Conservation (phyloP, 176 grass and related monocot species). For the Ampelocalamus luodianensis region DNA sequence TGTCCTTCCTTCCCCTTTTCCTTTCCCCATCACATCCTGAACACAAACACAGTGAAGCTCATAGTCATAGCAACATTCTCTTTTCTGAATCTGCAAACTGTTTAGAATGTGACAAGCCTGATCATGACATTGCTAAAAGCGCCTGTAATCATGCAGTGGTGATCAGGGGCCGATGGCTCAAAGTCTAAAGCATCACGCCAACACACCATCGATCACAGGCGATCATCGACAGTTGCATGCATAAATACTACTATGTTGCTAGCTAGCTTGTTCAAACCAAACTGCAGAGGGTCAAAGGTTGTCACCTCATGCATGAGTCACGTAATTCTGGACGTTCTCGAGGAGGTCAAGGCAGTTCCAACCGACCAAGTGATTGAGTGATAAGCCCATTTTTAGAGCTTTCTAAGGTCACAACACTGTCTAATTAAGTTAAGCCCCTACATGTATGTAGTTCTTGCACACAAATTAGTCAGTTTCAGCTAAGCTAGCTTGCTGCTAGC, state of each 20-base stretch:
- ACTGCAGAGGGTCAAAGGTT: conserved; percentile 32
- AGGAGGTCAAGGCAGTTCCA: conserved; percentile 39
- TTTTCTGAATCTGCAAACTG: not conserved
- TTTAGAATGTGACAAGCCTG: conserved; percentile 18
- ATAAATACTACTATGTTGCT: too few relatives aligned
- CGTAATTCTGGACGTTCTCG: conserved; percentile 41
- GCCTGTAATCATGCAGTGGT: conserved; percentile 20
- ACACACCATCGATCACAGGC: not conserved
- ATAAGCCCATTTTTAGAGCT: conserved; percentile 40
- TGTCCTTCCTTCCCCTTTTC: not conserved
- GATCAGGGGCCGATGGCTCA: conserved; percentile 17
- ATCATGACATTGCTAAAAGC: conserved; percentile 23
- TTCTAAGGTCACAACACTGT: conserved; percentile 21
- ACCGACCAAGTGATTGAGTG: conserved; percentile 49
- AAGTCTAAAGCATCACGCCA: not conserved
- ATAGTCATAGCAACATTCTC: not conserved
- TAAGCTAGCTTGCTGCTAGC: not conserved
- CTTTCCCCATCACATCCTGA: conserved; percentile 8
- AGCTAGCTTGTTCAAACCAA: conserved; percentile 48
- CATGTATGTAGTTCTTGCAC: not conserved
- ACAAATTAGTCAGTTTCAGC: not conserved
- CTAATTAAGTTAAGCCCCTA: not conserved
- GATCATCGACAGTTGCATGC: not conserved
- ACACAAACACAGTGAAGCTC: conserved; percentile 1
- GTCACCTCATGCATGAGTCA: conserved; percentile 50